Evolutionary conservation across 305 asterid genomes (phyloP).

Genomic region (Fraxinus baroniana): DNA sequence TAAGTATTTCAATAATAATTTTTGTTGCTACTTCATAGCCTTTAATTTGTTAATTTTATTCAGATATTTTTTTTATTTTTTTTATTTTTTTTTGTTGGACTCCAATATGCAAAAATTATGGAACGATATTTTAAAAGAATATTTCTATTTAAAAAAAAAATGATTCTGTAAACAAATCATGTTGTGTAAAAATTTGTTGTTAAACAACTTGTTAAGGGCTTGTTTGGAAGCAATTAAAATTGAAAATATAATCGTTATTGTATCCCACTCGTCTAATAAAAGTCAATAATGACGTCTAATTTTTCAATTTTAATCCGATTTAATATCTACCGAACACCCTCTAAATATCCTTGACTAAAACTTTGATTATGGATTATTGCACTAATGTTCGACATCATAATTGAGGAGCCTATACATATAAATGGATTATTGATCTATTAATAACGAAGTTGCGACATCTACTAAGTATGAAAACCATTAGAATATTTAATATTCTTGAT

Average conservation of each 20-base stretch:
- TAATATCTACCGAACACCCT: too few species aligned
- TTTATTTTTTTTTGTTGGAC: neutral
- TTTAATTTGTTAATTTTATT: neutral
- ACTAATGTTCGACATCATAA: neutral
- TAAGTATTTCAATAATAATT: too few species aligned
- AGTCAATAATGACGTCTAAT: too few species aligned
- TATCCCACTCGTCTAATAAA: too few species aligned
- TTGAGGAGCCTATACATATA: neutral
- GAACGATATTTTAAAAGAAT: neutral
- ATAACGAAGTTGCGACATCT: neutral
- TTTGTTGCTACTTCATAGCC: neutral
- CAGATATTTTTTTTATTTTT: too few species aligned
- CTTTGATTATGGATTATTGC: neutral
- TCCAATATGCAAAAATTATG: neutral
- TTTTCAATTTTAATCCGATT: too few species aligned
- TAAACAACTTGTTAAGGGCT: neutral
- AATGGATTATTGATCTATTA: neutral
- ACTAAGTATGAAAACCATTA: neutral
- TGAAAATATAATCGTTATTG: too few species aligned
- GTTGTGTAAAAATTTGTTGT: neutral
- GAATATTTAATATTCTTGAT: neutral
- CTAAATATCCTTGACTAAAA: neutral
- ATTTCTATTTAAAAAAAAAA: too few species aligned
- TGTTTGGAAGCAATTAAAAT: too few species aligned
- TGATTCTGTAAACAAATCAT: neutral